Evolutionary conservation across 306 rosid genomes (phyloP).

Genomic region (Casuarina equisetifolia): DNA sequence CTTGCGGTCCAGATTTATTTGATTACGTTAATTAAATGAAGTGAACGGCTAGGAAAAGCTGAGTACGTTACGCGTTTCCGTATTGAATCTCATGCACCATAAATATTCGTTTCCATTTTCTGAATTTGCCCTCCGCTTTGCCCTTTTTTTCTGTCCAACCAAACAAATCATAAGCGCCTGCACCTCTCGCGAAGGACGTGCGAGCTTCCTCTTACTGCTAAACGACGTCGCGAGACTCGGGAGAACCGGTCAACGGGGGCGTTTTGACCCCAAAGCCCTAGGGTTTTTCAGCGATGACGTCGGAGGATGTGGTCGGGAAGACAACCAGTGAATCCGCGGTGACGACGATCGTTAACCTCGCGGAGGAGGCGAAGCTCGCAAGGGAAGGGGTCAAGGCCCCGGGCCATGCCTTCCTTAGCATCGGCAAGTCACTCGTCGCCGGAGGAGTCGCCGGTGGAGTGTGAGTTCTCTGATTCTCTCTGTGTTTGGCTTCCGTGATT

Average conservation of each 20-base stretch:
- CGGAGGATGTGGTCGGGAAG: constrained; percentile 40
- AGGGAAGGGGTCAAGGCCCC: constrained; percentile 51
- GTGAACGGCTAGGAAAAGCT: too few relatives aligned
- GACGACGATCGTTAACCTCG: constrained; percentile 42
- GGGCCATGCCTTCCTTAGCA: constrained; percentile 38
- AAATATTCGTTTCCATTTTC: background rate
- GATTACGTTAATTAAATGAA: too few relatives aligned
- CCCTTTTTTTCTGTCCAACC: background rate
- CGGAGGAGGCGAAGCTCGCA: constrained; percentile 46
- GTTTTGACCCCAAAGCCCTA: background rate
- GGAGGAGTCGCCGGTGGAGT: constrained; percentile 82
- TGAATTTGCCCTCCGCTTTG: background rate
- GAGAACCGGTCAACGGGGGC: background rate
- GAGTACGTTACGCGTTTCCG: too few relatives aligned
- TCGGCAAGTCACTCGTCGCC: constrained; percentile 66
- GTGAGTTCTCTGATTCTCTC: constrained; percentile 42
- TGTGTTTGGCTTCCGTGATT: background rate
- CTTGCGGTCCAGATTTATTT: too few relatives aligned
- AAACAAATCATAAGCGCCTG: background rate
- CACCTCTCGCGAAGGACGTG: background rate
- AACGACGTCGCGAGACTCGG: background rate
- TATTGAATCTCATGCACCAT: background rate
- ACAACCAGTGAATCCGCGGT: constrained; percentile 38
- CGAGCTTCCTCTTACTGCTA: background rate
- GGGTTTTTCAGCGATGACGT: constrained; percentile 41